Percentiles rank a stretch among this genome's conserved stretches.
phyloP scores from a whole-genome alignment of 1,284 basidiomycete species.

The Polyporus tsugae region DNA sequence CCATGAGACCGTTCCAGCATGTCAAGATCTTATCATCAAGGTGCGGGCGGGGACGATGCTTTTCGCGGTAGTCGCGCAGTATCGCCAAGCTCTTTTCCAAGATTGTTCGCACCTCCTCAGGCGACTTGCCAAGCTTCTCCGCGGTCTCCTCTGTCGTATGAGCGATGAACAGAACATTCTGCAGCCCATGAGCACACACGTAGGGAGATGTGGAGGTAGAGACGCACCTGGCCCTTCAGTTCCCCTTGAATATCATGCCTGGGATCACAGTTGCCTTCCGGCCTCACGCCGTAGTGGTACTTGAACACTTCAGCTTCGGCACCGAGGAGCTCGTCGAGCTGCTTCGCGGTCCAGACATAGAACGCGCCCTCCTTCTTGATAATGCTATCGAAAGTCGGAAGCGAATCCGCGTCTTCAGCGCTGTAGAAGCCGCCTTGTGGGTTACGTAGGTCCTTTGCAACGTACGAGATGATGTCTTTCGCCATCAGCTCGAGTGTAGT shows the following conservation, averaged over 20 bases:
- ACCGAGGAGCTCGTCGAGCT: conserved; percentile 47
- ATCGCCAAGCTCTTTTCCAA: conserved; percentile 35
- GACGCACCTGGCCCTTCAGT: conserved; percentile 41
- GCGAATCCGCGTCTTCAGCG: conserved; percentile 55
- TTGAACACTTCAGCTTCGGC: conserved; percentile 42
- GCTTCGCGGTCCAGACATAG: conserved; percentile 50
- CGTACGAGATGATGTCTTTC: conserved; percentile 47
- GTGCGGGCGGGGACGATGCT: conserved; percentile 49
- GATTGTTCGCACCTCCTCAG: conserved; percentile 37
- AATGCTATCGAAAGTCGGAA: conserved; percentile 40
- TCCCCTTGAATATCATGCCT: conserved; percentile 51
- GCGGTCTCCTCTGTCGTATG: conserved; percentile 37
- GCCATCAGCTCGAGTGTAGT: conserved; percentile 36
- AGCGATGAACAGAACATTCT: conserved; percentile 41
- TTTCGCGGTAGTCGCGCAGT: conserved; percentile 46
- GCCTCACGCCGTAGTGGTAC: conserved; percentile 47
- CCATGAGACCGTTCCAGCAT: conserved; percentile 56
- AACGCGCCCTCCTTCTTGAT: conserved; percentile 53
- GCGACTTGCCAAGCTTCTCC: conserved; percentile 28
- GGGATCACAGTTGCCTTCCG: conserved; percentile 51
- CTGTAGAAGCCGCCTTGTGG: conserved; percentile 50
- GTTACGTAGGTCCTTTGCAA: conserved; percentile 44
- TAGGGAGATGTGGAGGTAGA: neutral
- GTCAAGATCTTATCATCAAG: conserved; percentile 57
- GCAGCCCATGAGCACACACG: neutral